Base-by-base conservation (phyloP, 2,329 filamentous ascomycete genomes). In the Monosporascus sp. region DNA sequence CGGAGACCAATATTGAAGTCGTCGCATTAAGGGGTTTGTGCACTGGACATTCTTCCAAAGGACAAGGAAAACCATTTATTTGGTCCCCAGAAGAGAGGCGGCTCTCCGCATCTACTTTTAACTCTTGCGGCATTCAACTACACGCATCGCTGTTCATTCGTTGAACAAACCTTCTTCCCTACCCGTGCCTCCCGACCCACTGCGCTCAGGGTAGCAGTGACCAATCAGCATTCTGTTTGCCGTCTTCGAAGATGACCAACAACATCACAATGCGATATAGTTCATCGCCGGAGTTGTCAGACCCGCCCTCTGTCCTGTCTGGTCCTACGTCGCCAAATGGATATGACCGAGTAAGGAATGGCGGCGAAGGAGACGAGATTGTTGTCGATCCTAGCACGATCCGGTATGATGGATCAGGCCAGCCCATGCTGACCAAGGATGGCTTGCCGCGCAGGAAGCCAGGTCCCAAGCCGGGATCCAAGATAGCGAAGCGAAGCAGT, bases 371-470 rank as follows among this genome's bases (percentile, higher is more conserved):
- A 7, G 67, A 69, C 40, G 67, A 69, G 54, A 67, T 68, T 38
- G 57, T 68, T 3, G 66, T 69, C 51, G 61, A 69, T 54, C 63
- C 70, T 53, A 65, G 56, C 48, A 66, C 59, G 57, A 69, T 61
- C 56, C 61, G 53, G 53, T 70, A 60, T 60, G 68, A 61, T 58
- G 66, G 49, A 54, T 62, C 56, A 56, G 67, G 56, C 67, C 77
- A 57, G 66, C 74, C 58, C 59, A 72, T 62, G 69, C 69, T 84
- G 50, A 84, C 81, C 0, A 81, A 81, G 26, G 81, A 81, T 50
- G 82, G 82, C 11, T 64, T 82, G 7, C 81, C 82, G 0, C 72
- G 83, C 5, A 85, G 85, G 70, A 87, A 86, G 71, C 82, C 83
- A 20, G 83, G 83, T 22, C 79, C 84, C 49, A 87, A 87, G 65